Evolutionary conservation across 371 early-diverging fungal species (phyloP), one percentile per base, ranked within the genome.

Genomic region (Phascolomyces articulosus): DNA sequence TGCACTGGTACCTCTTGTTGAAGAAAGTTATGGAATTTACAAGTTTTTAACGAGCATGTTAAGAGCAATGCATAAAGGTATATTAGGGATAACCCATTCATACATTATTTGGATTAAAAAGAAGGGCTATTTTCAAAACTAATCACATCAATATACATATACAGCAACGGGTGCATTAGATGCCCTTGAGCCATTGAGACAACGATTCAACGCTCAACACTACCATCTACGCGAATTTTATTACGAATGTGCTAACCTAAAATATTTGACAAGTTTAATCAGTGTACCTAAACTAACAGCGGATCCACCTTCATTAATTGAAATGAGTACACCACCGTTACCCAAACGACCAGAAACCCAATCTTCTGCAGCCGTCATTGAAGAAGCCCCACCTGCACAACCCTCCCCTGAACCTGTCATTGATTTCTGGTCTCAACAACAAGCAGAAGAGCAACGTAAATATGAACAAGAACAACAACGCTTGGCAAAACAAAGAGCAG

Each of bases 1-100:
- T 20, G 91, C 97, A n/a, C 87, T 98, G 51, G 96, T 98, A 26
- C 99, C 99, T 21, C 84, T 98, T 57, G 95, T 98, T 2, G 98
- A 98, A 73, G 99, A 98, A 70, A 91, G 90, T 66, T 91, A 95
- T 70, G 96, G 93, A 31, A 96, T 98, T 61, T 98, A 98, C 83
- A 92, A 92, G 71, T 98, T 98, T 75, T 84, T 95, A 28, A 93
- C 93, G 26, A 91, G 89, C 72, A 98, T 98, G 98, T 75, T 98
- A 67, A 89, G 89, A 20, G 97, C 99, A 40, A 96, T 98, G 96
- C 95, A 97, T 74, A 87, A 90, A 74, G 87, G 96, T 93, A 88
- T 73, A n/a, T n/a, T n/a, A n/a, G n/a, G n/a, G n/a, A n/a, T n/a
- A n/a, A n/a, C n/a, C n/a, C n/a, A n/a, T n/a, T n/a, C n/a, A n/a